These are phyloP conservation scores for Fusarium sp. DNA, from an alignment of 2,329 filamentous ascomycete species.

Conservation along the genomic window DNA sequence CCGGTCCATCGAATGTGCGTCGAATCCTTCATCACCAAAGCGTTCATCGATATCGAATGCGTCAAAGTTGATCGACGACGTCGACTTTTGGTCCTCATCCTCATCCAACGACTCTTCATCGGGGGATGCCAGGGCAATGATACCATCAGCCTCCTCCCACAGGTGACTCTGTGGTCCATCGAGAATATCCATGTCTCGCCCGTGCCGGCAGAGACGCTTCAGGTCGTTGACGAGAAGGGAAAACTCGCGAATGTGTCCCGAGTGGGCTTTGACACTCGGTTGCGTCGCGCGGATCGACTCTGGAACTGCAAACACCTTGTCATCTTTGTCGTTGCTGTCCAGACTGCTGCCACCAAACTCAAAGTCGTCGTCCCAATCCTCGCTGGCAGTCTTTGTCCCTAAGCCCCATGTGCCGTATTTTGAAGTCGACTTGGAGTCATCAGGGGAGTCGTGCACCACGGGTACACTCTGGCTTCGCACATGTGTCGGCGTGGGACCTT, in stretches of 20 bases:
- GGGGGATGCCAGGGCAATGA: constrained; percentile 84
- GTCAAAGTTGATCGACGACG: constrained; percentile 56
- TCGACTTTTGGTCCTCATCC: constrained; percentile 51
- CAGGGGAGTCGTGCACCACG: constrained; percentile 73
- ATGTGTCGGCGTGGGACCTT: constrained; percentile 76
- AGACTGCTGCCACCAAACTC: constrained; percentile 71
- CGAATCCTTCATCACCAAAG: constrained; percentile 61
- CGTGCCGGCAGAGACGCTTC: constrained; percentile 80
- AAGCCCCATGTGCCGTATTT: constrained; percentile 88
- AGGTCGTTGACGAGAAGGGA: constrained; percentile 85
- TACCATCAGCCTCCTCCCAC: constrained; percentile 87
- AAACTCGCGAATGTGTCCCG: constrained; percentile 84
- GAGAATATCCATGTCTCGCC: constrained; percentile 74
- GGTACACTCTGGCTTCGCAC: constrained; percentile 86
- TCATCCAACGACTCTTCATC: constrained; percentile 67
- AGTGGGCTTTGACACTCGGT: constrained; percentile 84
- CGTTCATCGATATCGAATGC: constrained; percentile 56
- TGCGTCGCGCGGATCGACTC: constrained; percentile 84
- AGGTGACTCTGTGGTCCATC: constrained; percentile 69
- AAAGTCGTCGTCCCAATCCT: constrained; percentile 93
- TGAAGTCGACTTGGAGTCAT: constrained; percentile 64
- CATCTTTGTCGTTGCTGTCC: constrained; percentile 51
- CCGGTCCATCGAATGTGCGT: constrained; percentile 58
- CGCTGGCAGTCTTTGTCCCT: constrained; percentile 81
- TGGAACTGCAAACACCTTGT: constrained; percentile 64